Conservation (phyloP, 805 yeast genomes). For the Saccharomyces cerevisiae region DNA sequence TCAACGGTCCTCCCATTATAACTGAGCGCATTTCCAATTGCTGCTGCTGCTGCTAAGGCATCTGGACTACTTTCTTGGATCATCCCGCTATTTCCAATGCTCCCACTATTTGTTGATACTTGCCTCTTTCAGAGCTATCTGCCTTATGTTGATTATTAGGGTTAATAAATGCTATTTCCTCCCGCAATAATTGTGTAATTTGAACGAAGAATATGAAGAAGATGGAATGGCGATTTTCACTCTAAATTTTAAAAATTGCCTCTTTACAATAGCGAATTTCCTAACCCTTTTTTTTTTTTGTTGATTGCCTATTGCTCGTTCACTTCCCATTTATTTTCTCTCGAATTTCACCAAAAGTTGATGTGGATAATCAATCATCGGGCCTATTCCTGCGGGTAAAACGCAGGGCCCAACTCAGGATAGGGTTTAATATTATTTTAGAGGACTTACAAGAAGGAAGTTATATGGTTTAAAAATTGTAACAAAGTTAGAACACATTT, state of each 20-base stretch:
- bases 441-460: not conserved
- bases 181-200: not conserved
- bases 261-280: not conserved
- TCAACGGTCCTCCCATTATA: constrained; percentile 16
- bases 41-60: constrained; percentile 57
- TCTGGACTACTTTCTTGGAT: constrained; percentile 29
- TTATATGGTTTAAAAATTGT: not conserved
- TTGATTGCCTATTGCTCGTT: not conserved
- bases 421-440: not conserved
- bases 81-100: not conserved
- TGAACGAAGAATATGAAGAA: not conserved
- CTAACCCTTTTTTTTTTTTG: not conserved
- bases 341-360: not conserved
- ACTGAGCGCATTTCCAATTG: constrained; percentile 41
- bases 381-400: not conserved
- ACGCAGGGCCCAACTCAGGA: not conserved
- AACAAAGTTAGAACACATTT: not conserved
- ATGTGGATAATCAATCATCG: not conserved
- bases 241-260: not conserved
- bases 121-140: not conserved
- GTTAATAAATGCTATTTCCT: not conserved
- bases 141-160: not conserved
- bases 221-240: not conserved
- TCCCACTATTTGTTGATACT: not conserved
- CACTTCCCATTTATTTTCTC: not conserved